Evolutionary conservation across 192 early-diverging fungal genomes (phyloP).

Genomic region (Linnemannia schmuckeri): DNA sequence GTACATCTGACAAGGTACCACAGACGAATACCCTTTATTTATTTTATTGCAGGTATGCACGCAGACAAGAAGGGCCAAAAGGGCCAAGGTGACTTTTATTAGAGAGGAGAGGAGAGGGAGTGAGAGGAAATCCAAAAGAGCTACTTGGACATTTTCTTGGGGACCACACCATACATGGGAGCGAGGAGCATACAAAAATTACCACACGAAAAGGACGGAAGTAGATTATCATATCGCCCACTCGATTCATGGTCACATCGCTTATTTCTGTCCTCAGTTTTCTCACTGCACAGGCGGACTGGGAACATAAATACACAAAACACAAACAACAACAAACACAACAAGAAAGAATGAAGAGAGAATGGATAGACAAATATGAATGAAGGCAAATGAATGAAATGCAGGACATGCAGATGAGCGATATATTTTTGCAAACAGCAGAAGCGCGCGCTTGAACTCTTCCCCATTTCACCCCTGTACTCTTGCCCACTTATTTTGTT

Average conservation of each 20-base stretch:
- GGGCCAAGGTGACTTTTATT: neutral
- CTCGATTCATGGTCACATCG: neutral
- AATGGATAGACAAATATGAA: neutral
- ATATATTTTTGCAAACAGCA: neutral
- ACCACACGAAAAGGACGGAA: neutral
- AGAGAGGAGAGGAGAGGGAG: neutral
- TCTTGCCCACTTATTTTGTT: neutral
- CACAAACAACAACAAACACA: neutral
- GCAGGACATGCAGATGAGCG: neutral
- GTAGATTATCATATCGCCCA: neutral
- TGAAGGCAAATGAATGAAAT: constrained; percentile 9
- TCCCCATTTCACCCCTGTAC: neutral
- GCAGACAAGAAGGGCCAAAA: neutral
- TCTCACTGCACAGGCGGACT: neutral
- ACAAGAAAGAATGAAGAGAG: neutral
- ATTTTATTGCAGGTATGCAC: neutral
- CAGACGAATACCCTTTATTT: neutral
- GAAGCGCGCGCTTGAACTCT: neutral
- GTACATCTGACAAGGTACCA: neutral
- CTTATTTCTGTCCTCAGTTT: neutral
- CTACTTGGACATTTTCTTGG: neutral
- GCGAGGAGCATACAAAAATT: neutral
- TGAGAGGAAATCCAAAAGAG: neutral
- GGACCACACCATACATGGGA: too few species aligned
- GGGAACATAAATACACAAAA: neutral